Base-by-base conservation (phyloP, 345 rosid species). In the Raphanus sativus region DNA sequence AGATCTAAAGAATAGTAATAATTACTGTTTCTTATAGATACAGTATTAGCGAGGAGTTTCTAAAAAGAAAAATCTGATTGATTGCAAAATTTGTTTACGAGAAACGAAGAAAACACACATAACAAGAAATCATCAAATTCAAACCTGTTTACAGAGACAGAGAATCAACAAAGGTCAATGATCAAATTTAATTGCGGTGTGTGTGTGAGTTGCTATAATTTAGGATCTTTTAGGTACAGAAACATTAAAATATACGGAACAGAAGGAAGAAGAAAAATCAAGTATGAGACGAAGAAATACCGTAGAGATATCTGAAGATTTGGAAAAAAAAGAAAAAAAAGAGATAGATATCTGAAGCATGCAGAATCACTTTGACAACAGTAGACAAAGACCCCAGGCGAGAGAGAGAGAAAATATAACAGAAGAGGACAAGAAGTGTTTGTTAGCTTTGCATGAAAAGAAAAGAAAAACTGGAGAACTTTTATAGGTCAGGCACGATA, bases 361-460 rank as follows among this genome's bases (percentile, higher is more conserved):
- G 77, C 77, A 72, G 81, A 71, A 33, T 42, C 72, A 77, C 67
- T 71, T 52, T 64, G 62, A 71, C 59, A 40, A 54, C 58, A 62
- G 54, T 52, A 17, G 59, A 71, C 65, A 26, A 70, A 29, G 55
- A 59, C 36, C 76, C 21, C 21, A 21, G 71, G 81, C 75, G 69
- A 56, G 1, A 64, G 42, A 65, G 52, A 75, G 67, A 32, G 25
- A 16, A 12, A 29, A 62, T 4, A 58, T 32, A 32, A 65, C 21
- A 34, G 40, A 70, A 34, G 40, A 70, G 21, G 10, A 58, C 26
- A 33, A 38, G 70, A 63, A 69, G 70, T 3, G 66, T 52, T 70
- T 69, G 54, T 7, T 70, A 34, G 48, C 71, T 77, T 71, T 65
- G 81, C 76, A 65, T 77, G 81, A 71, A 70, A 28, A 15, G 6